Conservation (phyloP, 2,329 filamentous ascomycete species). For the Penicillium polonicum region DNA sequence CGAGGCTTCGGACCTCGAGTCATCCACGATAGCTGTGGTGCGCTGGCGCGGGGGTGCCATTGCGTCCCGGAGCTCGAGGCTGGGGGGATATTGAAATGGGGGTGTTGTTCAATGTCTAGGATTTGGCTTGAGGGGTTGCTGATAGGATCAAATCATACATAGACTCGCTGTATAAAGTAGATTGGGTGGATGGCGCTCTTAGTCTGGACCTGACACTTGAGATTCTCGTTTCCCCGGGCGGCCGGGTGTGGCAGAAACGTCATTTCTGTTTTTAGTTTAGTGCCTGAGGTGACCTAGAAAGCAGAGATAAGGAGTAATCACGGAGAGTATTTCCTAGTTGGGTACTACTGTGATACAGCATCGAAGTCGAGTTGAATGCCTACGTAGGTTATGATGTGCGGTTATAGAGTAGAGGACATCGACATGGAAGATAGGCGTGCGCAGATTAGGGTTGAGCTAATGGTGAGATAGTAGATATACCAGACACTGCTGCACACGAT, state of each 20-base stretch:
- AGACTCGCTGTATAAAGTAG: slow-evolving; percentile 1
- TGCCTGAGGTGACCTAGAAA: not conserved
- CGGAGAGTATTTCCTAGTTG: not conserved
- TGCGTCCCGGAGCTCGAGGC: slow-evolving; percentile 12
- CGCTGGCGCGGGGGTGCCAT: slow-evolving; percentile 51
- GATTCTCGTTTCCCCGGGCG: slow-evolving; percentile 10
- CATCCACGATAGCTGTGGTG: slow-evolving; percentile 41
- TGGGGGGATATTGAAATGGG: slow-evolving; percentile 4
- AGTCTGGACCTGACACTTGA: slow-evolving; percentile 2
- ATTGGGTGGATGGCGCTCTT: slow-evolving; percentile 4
- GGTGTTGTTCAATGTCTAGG: slow-evolving; percentile 1
- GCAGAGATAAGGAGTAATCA: not conserved
- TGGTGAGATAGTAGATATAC: too few relatives aligned
- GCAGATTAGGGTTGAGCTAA: too few relatives aligned
- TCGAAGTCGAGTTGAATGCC: not conserved
- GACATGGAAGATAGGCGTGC: too few relatives aligned
- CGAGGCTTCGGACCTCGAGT: slow-evolving; percentile 50
- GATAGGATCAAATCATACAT: not conserved
- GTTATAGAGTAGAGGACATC: not conserved
- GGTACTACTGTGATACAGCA: not conserved
- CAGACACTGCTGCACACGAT: too few relatives aligned
- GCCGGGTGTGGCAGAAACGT: slow-evolving; percentile 11
- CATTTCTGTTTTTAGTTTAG: slow-evolving; percentile 1
- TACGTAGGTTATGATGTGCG: not conserved
- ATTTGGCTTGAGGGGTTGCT: not conserved